phyloP scores from a whole-genome alignment of 2,329 filamentous ascomycete genomes.

The Beauveria scarabaeidicola region DNA sequence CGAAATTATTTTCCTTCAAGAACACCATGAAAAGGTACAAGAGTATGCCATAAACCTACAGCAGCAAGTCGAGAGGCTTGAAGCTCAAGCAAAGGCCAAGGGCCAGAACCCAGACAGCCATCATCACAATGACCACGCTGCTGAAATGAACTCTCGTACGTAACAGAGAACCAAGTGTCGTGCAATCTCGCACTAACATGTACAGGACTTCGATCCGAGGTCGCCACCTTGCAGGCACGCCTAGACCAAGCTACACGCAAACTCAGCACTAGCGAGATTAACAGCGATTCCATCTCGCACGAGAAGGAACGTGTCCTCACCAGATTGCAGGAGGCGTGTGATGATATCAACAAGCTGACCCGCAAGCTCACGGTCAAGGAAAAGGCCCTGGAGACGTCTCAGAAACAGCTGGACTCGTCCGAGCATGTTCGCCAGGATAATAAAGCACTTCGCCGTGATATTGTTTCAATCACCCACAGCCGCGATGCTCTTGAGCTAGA shows the following conservation, averaged over 20 bases:
- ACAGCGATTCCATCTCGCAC: conserved; percentile 51
- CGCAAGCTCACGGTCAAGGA: conserved; percentile 33
- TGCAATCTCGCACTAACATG: conserved; percentile 10
- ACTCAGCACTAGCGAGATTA: conserved; percentile 52
- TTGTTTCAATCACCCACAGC: conserved; percentile 31
- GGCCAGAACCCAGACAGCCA: conserved; percentile 20
- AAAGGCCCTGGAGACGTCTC: conserved; percentile 34
- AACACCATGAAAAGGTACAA: conserved; percentile 48
- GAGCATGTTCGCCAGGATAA: conserved; percentile 31
- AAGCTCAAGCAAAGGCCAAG: conserved; percentile 36
- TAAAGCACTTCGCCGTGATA: conserved; percentile 32
- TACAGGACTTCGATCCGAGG: conserved; percentile 48
- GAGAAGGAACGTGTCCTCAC: conserved; percentile 59
- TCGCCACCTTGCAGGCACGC: conserved; percentile 51
- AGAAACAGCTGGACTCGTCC: conserved; percentile 32
- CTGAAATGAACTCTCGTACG: conserved; percentile 4
- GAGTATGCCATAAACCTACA: conserved; percentile 46
- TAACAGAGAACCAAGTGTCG: background rate
- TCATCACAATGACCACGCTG: background rate
- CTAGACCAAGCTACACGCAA: conserved; percentile 56
- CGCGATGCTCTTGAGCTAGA: conserved; percentile 31
- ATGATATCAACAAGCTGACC: conserved; percentile 44
- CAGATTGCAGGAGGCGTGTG: conserved; percentile 53
- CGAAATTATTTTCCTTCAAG: conserved; percentile 46
- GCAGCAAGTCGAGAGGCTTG: conserved; percentile 41